These are phyloP conservation scores for Boletus subcaerulescens DNA, from an alignment of 768 basidiomycete species.

Conservation along the genomic window DNA sequence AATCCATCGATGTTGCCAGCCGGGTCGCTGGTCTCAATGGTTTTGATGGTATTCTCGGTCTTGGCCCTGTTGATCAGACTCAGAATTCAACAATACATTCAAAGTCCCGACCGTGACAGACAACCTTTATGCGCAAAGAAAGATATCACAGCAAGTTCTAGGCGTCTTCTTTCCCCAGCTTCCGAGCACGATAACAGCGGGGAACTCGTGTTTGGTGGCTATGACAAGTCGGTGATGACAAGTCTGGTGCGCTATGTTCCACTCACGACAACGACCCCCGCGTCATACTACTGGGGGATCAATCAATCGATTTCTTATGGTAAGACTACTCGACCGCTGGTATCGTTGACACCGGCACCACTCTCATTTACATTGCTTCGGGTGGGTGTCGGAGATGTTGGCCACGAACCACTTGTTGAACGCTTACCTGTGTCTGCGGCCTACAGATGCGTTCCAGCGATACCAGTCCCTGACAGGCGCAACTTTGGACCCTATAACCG, in stretches of 20 bases:
- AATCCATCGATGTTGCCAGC: conserved; percentile 38
- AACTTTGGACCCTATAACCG: neutral
- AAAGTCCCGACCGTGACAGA: conserved; percentile 37
- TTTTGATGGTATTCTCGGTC: conserved; percentile 42
- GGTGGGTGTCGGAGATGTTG: conserved; percentile 10
- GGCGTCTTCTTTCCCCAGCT: conserved; percentile 32
- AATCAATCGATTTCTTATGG: conserved; percentile 34
- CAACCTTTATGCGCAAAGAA: conserved; percentile 30
- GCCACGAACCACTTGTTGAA: too few relatives aligned
- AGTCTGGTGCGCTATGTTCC: conserved; percentile 24
- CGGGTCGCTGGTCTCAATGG: conserved; percentile 1
- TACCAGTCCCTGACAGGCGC: neutral
- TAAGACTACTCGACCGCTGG: conserved; percentile 21
- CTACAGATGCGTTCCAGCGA: neutral
- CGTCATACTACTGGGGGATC: conserved; percentile 32
- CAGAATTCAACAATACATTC: conserved; percentile 9
- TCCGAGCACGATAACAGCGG: conserved; percentile 19
- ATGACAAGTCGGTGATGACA: conserved; percentile 16
- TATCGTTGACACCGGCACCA: conserved; percentile 35
- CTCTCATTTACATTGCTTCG: conserved; percentile 19
- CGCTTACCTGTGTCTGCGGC: too few relatives aligned
- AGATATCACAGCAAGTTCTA: conserved; percentile 27
- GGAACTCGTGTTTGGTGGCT: conserved; percentile 28
- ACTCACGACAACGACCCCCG: conserved; percentile 24
- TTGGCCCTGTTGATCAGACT: conserved; percentile 36